A percentile compares a stretch with the other conserved stretches of the same genome.
phyloP scores from a whole-genome alignment of 495 filamentous ascomycete species.

The Penicillium goetzii region DNA sequence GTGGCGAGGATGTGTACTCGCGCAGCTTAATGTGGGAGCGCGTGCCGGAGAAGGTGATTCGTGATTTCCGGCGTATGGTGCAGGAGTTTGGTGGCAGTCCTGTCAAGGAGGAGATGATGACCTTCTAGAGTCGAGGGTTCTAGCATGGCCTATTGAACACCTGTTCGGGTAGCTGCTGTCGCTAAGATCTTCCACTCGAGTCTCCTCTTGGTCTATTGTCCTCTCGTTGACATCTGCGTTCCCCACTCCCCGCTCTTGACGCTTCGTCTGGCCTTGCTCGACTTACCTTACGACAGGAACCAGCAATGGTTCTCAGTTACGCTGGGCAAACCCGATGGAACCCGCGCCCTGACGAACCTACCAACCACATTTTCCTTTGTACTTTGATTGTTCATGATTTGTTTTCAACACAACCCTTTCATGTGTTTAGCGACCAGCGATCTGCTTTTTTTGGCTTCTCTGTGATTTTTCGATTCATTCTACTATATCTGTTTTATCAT shows the following conservation, averaged over 20 bases:
- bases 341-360: background rate
- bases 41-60: conserved; percentile 88
- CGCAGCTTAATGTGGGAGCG: conserved; percentile 92
- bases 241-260: background rate
- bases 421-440: conserved; percentile 5
- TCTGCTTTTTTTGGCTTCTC: background rate
- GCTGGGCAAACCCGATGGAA: background rate
- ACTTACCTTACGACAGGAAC: conserved; percentile 5
- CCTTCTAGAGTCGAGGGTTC: conserved; percentile 10
- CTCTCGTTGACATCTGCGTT: background rate
- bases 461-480: background rate
- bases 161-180: background rate
- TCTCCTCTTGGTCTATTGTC: background rate
- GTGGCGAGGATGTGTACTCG: conserved; percentile 77
- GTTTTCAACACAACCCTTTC: background rate
- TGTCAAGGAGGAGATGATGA: conserved; percentile 41
- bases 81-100: conserved; percentile 53
- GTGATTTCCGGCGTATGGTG: conserved; percentile 89
- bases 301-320: background rate
- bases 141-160: background rate
- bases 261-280: background rate
- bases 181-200: background rate
- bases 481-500: conserved; percentile 1
- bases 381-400: background rate
- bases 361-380: background rate